phyloP scores from a whole-genome alignment of 2,329 filamentous ascomycete genomes.

The Neofusicoccum sp. region DNA sequence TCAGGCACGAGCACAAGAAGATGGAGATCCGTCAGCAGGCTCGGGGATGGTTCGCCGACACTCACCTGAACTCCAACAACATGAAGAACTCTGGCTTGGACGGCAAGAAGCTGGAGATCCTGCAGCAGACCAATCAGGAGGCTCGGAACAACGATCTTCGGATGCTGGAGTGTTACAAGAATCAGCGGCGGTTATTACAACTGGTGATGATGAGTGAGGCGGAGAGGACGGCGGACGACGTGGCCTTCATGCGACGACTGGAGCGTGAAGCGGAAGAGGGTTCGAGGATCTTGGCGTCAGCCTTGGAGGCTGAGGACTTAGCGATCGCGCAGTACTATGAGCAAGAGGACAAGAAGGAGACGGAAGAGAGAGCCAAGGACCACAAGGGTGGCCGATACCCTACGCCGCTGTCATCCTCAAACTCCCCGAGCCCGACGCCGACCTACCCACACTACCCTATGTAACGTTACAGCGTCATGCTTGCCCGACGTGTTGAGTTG shows the following conservation, averaged over 20 bases:
- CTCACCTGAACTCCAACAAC: conserved; percentile 13
- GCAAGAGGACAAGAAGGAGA: neutral
- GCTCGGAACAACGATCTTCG: neutral
- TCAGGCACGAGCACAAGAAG: conserved; percentile 7
- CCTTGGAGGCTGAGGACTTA: conserved; percentile 29
- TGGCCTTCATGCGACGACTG: neutral
- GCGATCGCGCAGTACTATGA: neutral
- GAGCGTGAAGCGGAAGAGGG: neutral
- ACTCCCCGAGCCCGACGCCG: neutral
- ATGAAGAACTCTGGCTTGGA: conserved; percentile 14
- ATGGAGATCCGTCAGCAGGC: conserved; percentile 13
- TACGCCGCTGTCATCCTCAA: conserved; percentile 4
- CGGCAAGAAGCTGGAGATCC: conserved; percentile 18
- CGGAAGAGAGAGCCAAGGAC: neutral
- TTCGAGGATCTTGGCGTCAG: neutral
- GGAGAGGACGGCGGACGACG: neutral
- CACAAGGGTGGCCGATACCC: neutral
- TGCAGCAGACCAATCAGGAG: conserved; percentile 6
- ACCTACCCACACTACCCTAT: neutral
- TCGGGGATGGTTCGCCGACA: neutral
- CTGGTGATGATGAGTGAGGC: neutral
- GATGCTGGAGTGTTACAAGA: neutral
- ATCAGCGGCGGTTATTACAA: conserved; percentile 1
- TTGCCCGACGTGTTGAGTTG: neutral
- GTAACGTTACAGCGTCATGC: neutral